Evolutionary conservation across 495 filamentous ascomycete species (phyloP), one percentile per base, ranked within the genome.

Genomic region (Cercophora samala): DNA sequence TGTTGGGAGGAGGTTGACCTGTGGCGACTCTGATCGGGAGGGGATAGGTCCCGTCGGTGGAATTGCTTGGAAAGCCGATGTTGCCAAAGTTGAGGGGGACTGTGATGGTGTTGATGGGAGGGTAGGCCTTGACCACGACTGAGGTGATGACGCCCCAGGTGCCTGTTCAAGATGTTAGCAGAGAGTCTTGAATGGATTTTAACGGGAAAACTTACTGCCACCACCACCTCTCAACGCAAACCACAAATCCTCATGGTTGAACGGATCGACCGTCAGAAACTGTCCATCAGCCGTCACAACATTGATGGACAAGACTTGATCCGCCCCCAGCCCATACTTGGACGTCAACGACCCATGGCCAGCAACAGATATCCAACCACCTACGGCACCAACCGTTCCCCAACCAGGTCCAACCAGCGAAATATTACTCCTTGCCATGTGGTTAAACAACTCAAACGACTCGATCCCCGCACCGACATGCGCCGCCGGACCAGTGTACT

Each of bases 151-250:
- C 73, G 23, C 85, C 85, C 62, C 74, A 88, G 23, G 82, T 85
- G 72, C 84, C 68, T 71, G 37, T 46, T 46, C 37, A 46, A 13
- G 6, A 13, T 46, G 37, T 46, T 9, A 46, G 54, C 19, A 22
- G n/a, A n/a, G n/a, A n/a, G n/a, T n/a, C n/a, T n/a, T n/a, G 42
- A 18, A 54, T 19, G 3, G 24, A 25, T 37, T 19, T 32, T n/a
- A 18, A 18, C 4, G 1, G 1, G 21, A 18, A 17, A 5, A 64
- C 75, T 72, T 72, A 82, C 85, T 82, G 9, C 78, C 82, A 3
- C 86, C 87, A 4, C 86, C 85, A 6, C 87, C 88, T 24, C 83
- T 78, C 2, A 89, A 74, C 4, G 88, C 88, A 81, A 80, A 90
- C 78, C 87, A 90, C 9, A 90, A 74, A 26, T 89, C 88, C 0